Base-by-base conservation (phyloP, 1,139 yeast genomes). In the Yamadazyma trypodendri region DNA sequence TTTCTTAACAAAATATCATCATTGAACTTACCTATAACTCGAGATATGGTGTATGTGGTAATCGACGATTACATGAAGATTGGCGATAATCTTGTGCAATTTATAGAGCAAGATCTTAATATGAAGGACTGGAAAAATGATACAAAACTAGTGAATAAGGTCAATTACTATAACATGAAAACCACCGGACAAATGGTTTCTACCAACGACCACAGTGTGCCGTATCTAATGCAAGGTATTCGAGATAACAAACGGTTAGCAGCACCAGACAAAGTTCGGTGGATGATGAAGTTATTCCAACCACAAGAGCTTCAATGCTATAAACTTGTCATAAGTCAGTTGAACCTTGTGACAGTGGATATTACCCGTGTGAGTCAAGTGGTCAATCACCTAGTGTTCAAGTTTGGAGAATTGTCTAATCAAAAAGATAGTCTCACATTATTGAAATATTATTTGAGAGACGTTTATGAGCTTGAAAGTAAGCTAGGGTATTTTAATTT, bases 21-120 rank as follows among this genome's bases (percentile, higher is more conserved):
- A 28, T 49, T 63, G 17, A 58, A 61, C 29, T 44, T 70, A 9
- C 73, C 75, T 3, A 54, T 70, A 3, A 59, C 61, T 52, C 50
- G 54, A 38, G 55, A 58, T 31, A 47, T 70, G 41, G 42, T 60
- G 31, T 44, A 60, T 17, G 49, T 58, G 36, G 60, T 70, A 4
- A 44, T 71, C 10, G 69, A 63, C 38, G 77, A 71, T 45, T 70
- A 58, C 43, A 47, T 60, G 34, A 46, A 50, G 24, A 57, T 67
- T 10, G 60, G 71, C 2, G 31, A 41, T 2, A 68, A 69, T 11
- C 44, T 70, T 13, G 51, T 61, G 3, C 32, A 49, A 3, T 71
- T 71, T 35, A 54, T 71, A 24, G 70, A 65, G 39, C 44, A 42
- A 14, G 74, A 68, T 37, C 54, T 70, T 36, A 52, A 58, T 17